phyloP scores from a whole-genome alignment of 352 stramenopile species.

The Stramenopiles sp. region DNA sequence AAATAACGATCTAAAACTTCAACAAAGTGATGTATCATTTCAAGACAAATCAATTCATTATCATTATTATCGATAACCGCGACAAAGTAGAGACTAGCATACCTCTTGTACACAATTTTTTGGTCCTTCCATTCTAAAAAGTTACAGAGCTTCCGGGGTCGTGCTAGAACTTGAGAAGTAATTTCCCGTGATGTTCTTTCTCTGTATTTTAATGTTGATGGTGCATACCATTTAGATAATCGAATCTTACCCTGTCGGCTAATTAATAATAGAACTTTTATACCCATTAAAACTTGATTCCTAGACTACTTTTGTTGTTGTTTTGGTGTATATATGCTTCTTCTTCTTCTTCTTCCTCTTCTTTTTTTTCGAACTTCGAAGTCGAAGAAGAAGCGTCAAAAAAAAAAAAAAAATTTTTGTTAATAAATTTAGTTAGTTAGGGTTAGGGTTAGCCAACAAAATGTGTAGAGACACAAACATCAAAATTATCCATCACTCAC shows the following conservation, averaged over 20 bases:
- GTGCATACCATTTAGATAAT: constrained; percentile 49
- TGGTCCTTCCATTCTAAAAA: constrained; percentile 91
- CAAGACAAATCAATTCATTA: constrained; percentile 85
- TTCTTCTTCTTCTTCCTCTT: too few relatives aligned
- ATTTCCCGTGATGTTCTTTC: constrained; percentile 45
- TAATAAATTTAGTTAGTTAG: too few relatives aligned
- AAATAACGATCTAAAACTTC: constrained; percentile 91
- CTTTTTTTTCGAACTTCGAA: too few relatives aligned
- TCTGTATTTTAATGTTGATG: constrained; percentile 21
- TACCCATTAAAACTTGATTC: too few relatives aligned
- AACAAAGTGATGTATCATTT: constrained; percentile 88
- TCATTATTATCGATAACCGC: constrained; percentile 64
- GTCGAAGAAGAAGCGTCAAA: too few relatives aligned
- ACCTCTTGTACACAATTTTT: constrained; percentile 89
- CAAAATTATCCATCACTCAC: too few relatives aligned
- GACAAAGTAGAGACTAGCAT: constrained; percentile 88
- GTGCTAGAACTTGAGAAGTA: constrained; percentile 35
- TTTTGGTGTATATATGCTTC: too few relatives aligned
- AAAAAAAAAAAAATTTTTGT: too few relatives aligned
- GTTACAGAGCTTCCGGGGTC: constrained; percentile 21
- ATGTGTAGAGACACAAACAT: too few relatives aligned
- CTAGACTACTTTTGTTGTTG: too few relatives aligned
- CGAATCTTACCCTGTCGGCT: constrained; percentile 55
- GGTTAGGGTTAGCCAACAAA: too few relatives aligned
- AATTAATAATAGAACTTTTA: constrained; percentile 42